phyloP scores from a whole-genome alignment of 345 rosid species.

The Populus tremula region DNA sequence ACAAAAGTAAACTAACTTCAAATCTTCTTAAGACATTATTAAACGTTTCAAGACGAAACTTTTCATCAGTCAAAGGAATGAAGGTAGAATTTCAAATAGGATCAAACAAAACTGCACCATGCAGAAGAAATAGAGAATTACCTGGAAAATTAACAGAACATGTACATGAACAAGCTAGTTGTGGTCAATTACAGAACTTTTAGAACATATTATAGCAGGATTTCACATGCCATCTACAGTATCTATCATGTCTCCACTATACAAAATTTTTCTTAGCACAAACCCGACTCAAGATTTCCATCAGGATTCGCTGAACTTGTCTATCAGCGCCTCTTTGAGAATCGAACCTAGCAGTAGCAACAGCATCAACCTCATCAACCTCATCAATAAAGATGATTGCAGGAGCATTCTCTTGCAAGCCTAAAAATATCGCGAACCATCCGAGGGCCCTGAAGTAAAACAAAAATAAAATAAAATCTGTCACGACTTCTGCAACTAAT shows the following conservation, averaged over 20 bases:
- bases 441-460: slow-evolving; percentile 55
- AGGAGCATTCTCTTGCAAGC: slow-evolving; percentile 89
- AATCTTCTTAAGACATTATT: not conserved
- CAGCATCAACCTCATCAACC: slow-evolving; percentile 92
- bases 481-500: too few species aligned
- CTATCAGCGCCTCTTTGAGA: slow-evolving; percentile 91
- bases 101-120: not conserved
- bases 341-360: slow-evolving; percentile 92
- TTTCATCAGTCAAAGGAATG: too few species aligned
- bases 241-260: not conserved
- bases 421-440: slow-evolving; percentile 95
- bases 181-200: not conserved
- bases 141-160: slow-evolving; percentile 4
- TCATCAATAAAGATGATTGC: slow-evolving; percentile 90
- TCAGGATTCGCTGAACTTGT: slow-evolving; percentile 85
- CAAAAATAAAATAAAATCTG: too few species aligned
- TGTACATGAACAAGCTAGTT: too few species aligned
- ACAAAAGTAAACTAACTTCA: not conserved
- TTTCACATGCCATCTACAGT: not conserved
- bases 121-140: not conserved
- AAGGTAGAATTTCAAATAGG: not conserved
- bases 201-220: not conserved
- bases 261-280: too few species aligned
- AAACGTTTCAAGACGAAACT: too few species aligned
- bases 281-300: slow-evolving; percentile 87